Percentiles rank a stretch among this genome's conserved stretches.
phyloP scores from a whole-genome alignment of 176 grass and related monocot genomes.

The Paspalum notatum region DNA sequence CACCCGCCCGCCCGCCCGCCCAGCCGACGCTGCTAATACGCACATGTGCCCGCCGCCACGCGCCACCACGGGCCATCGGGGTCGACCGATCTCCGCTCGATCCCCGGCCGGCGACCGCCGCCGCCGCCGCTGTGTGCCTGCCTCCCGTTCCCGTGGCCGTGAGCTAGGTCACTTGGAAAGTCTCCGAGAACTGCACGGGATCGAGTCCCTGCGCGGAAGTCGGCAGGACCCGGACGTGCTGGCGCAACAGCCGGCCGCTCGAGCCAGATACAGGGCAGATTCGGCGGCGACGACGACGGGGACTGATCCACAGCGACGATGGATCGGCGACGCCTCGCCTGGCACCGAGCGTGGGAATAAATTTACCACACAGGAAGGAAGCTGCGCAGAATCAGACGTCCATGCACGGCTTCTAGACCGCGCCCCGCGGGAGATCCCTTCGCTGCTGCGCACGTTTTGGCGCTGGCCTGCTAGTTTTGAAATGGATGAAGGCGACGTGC shows the following conservation, averaged over 20 bases:
- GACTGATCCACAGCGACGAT: too few relatives aligned
- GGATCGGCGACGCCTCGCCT: too few relatives aligned
- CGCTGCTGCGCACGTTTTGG: neutral
- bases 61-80: neutral
- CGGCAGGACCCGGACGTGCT: too few relatives aligned
- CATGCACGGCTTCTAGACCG: neutral
- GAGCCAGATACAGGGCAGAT: too few relatives aligned
- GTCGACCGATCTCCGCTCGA: neutral
- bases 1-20: neutral
- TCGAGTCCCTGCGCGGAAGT: too few relatives aligned
- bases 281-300: too few relatives aligned
- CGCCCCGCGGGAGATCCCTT: neutral
- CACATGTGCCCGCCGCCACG: conserved; percentile 29
- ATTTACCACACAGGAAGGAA: neutral
- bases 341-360: neutral
- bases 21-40: neutral
- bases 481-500: neutral
- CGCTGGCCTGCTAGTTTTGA: neutral
- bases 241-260: too few relatives aligned
- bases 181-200: too few relatives aligned
- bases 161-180: neutral
- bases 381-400: neutral
- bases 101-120: neutral
- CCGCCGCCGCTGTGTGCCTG: too few relatives aligned
- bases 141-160: too few relatives aligned